Base-by-base conservation (phyloP, 2,329 filamentous ascomycete genomes). In the Pseudocercospora macadamiae region DNA sequence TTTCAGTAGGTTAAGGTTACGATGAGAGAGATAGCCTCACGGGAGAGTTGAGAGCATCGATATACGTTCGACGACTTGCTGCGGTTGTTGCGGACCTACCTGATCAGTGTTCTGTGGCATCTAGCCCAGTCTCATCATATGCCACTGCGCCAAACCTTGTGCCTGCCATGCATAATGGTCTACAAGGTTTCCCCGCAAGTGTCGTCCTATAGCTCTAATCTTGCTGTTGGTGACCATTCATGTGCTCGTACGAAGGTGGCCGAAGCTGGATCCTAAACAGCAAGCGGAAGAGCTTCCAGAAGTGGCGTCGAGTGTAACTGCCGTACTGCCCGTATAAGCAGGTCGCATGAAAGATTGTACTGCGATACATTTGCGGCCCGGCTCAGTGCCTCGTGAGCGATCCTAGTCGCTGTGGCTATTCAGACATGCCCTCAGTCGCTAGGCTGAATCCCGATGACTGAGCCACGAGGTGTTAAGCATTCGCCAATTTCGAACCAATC, bases 61-160 rank as follows among this genome's bases (percentile, higher is more conserved):
- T 47, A 47, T 47, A 47, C 19, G 28, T 32, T 21, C 42, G 12
- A 14, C 14, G 42, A 14, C 19, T 16, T 21, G 21, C 42, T 47
- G 42, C 42, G 42, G 42, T 26, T 47, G 19, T 21, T 26, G 42
- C 42, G 42, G 42, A 47, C 42, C 42, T 47, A 47, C 42, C 42
- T 47, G 42, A 25, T 47, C 42, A 26, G 19, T 47, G 19, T 47
- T 18, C 9, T 47, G 12, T 47, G 19, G 21, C 26, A 6, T 6
- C 23, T 47, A 18, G 42, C 19, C 23, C 23, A 23, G n/a, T 26
- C 23, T 47, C n/a, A n/a, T 23, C 8, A 47, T 26, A 14, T 47
- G 23, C 42, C 42, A 47, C 21, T 14, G 42, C 42, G 14, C 42
- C 23, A 26, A 21, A 45, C 42, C 42, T n/a, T 26, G 21, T 45